A percentile compares a stretch with the other conserved stretches of the same genome.
Conservation (phyloP, 2,329 filamentous ascomycete species). For the Lachnellula suecica region DNA sequence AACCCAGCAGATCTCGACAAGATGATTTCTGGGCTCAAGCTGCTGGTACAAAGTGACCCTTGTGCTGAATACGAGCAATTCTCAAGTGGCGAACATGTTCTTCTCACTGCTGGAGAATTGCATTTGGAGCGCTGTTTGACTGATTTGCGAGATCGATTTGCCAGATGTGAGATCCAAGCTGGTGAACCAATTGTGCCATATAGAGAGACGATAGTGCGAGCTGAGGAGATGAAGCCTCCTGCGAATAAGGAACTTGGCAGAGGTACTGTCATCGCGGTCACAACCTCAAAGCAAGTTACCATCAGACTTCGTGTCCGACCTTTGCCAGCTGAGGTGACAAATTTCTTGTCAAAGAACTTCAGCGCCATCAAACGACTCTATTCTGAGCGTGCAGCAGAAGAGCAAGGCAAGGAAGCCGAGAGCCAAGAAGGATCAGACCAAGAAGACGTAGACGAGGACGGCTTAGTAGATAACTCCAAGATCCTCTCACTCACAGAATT, state of each 20-base stretch:
- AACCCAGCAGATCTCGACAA: constrained; percentile 90
- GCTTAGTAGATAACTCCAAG: constrained; percentile 57
- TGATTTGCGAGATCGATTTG: constrained; percentile 89
- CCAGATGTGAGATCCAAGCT: constrained; percentile 90
- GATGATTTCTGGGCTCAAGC: constrained; percentile 84
- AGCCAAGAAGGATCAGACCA: constrained; percentile 29
- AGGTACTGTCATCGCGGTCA: constrained; percentile 73
- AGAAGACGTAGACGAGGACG: constrained; percentile 50
- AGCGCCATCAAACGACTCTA: constrained; percentile 79
- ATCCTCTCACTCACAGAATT: constrained; percentile 74
- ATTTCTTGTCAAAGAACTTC: constrained; percentile 80
- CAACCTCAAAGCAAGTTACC: constrained; percentile 82
- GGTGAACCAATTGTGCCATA: constrained; percentile 95
- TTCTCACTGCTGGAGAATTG: constrained; percentile 89
- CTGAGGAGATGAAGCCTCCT: constrained; percentile 88
- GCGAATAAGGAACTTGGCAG: constrained; percentile 83
- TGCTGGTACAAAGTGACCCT: constrained; percentile 92
- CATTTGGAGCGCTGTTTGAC: constrained; percentile 93
- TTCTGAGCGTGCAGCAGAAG: constrained; percentile 61
- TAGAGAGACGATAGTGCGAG: constrained; percentile 84
- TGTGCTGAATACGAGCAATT: constrained; percentile 96
- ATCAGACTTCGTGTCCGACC: constrained; percentile 77
- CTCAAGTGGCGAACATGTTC: constrained; percentile 89
- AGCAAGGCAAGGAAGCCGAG: constrained; percentile 32
- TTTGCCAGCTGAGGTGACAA: constrained; percentile 73